Base-by-base conservation (phyloP, 2,329 filamentous ascomycete species). In the Cladosporium sp. region DNA sequence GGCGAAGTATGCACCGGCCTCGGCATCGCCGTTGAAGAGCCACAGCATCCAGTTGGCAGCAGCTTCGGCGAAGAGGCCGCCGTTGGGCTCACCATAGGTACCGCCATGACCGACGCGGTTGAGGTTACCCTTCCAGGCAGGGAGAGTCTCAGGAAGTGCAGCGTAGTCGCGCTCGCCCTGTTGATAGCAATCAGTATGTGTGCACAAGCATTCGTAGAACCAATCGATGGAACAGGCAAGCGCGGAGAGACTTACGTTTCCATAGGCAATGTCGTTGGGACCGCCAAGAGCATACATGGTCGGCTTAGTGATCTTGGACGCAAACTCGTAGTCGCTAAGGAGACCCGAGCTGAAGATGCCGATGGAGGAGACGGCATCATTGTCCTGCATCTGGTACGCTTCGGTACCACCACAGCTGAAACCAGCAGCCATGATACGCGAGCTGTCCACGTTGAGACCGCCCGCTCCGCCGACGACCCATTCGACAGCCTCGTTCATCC, bases 161-260 rank as follows among this genome's bases (percentile, higher is more conserved):
- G 53, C 53, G 40, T 65, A 65, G 37, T 65, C 62, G 29, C 62
- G 62, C 33, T 58, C 62, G 62, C 62, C 56, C 62, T 65, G 55
- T 55, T 55, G 7, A 26, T 18, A 29, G 28, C 8, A 11, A 16
- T 55, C 18, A 55, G 52, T 55, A 21, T 23, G 16, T 5, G 6
- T n/a, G 14, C 33, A 2, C 10, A n/a, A n/a, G 18, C n/a, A 31
- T 52, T 10, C n/a, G 26, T n/a, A 21, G 14, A 29, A 28, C 21
- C 5, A 18, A 12, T 14, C 16, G 10, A 46, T 46, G 40, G 40
- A n/a, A 2, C 11, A 23, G 8, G 35, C 14, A 21, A n/a, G 29
- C 49, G 23, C 7, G 11, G 29, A n/a, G 21, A 55, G 16, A 65
- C 62, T 65, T 44, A 65, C 62, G 18, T 65, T 65, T 12, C 35